phyloP scores from a whole-genome alignment of 768 basidiomycete genomes.

The Brasilioporus rufonigricans region DNA sequence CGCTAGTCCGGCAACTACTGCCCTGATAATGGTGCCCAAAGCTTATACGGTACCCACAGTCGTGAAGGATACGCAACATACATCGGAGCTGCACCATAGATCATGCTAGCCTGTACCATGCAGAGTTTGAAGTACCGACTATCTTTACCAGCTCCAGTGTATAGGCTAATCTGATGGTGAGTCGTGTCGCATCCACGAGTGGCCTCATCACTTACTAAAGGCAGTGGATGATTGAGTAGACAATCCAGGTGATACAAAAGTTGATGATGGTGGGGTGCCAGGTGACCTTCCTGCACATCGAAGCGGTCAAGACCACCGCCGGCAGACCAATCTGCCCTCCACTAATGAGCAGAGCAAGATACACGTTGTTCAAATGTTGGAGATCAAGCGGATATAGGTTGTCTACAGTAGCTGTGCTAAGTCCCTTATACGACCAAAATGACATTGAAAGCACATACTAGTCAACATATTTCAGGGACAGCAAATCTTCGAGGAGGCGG shows the following conservation, averaged over 20 bases:
- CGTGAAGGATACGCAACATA: constrained; percentile 26
- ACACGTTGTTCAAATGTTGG: constrained; percentile 35
- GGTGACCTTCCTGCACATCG: constrained; percentile 40
- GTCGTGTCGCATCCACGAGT: neutral
- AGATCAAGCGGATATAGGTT: constrained; percentile 19
- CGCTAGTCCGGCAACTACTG: constrained; percentile 38
- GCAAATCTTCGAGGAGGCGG: neutral
- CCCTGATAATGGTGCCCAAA: constrained; percentile 30
- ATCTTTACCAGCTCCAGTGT: constrained; percentile 25
- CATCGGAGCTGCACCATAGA: constrained; percentile 54
- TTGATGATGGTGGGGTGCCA: constrained; percentile 56
- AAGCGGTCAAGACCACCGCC: constrained; percentile 44
- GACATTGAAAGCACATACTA: constrained; percentile 12
- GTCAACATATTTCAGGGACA: constrained; percentile 8
- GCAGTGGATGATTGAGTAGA: constrained; percentile 52
- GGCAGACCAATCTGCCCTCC: constrained; percentile 56
- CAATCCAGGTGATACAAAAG: constrained; percentile 54
- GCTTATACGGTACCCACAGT: neutral
- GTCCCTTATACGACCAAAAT: neutral
- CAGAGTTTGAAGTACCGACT: constrained; percentile 38
- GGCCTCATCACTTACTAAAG: constrained; percentile 42
- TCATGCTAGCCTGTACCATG: constrained; percentile 49
- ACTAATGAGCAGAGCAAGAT: constrained; percentile 45
- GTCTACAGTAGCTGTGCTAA: constrained; percentile 5
- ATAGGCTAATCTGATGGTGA: constrained; percentile 31